Base-by-base conservation (phyloP, 495 filamentous ascomycete species). In the Hypoxylon perforatum region DNA sequence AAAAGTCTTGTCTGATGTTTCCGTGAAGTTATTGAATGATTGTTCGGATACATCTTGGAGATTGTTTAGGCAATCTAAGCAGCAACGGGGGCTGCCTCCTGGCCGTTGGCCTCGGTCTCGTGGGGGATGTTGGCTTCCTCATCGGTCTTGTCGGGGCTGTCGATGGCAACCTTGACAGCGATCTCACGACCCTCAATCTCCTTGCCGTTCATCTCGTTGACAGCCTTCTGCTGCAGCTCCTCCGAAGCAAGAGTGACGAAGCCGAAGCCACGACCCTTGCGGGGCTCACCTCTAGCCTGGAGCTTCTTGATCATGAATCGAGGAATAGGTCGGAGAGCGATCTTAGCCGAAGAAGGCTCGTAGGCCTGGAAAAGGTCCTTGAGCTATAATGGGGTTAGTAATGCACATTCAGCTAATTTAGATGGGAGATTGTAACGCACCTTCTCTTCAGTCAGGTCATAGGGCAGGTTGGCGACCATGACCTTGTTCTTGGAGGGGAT, bases 271-370 rank as follows among this genome's bases (percentile, higher is more conserved):
- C 95, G 95, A 53, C 96, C 96, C 90, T 99, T 99, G 85, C 95
- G 96, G 63, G 94, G 91, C 84, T 99, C 95, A 67, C 93, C 93
- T 72, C 95, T 94, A 67, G 92, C 92, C 82, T 96, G 94, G 55
- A 99, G 92, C 85, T 98, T 99, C 88, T 96, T 96, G 81, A 99
- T 94, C 95, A 99, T 99, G 87, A 97, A 99, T 67, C 93, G 94
- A 52, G 96, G 96, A 71, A 99, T 99, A 38, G 95, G 95, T 46
- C 95, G 94, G 65, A 99, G 91, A 63, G 95, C 95, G 74, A 99
- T 97, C 86, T 98, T 99, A 77, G 95, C 95, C 41, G 92, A 94
- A 56, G 90, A 86, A 12, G 95, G 96, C 71, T 90, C 80, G 83
- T 97, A 99, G 52, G 86, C 92, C 58, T 81, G 80, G 82, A 99